Evolutionary conservation across 306 rosid species (phyloP).

Genomic region (Myrica gale): DNA sequence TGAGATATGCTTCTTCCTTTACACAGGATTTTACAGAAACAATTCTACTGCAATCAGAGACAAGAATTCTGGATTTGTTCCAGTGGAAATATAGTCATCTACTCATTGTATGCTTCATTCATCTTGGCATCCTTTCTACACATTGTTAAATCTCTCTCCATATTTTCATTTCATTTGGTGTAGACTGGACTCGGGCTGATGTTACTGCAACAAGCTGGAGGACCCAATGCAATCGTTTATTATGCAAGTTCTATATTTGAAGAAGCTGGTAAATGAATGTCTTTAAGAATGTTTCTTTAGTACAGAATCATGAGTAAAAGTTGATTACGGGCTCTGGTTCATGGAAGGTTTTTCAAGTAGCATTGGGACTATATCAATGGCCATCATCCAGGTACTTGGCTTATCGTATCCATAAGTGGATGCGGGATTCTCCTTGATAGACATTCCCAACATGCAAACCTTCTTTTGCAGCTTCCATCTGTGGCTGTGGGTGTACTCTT

Average conservation of each 20-base stretch:
- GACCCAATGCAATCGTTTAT: slow-evolving; percentile 60
- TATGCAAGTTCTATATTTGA: slow-evolving; percentile 74
- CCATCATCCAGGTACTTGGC: slow-evolving; percentile 65
- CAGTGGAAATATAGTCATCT: slow-evolving; percentile 59
- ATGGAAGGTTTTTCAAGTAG: slow-evolving; percentile 73
- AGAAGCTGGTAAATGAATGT: slow-evolving; percentile 60
- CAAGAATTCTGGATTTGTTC: slow-evolving; percentile 57
- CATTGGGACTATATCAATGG: slow-evolving; percentile 73
- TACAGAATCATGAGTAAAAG: background rate
- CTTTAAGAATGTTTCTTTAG: background rate
- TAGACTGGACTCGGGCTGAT: slow-evolving; percentile 91
- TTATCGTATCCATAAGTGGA: background rate
- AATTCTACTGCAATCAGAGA: slow-evolving; percentile 48
- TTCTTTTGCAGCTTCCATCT: slow-evolving; percentile 55
- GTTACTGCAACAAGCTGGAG: slow-evolving; percentile 85
- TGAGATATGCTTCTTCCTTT: background rate
- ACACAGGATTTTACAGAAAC: slow-evolving; percentile 71
- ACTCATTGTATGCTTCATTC: slow-evolving; percentile 53
- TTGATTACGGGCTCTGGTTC: slow-evolving; percentile 21
- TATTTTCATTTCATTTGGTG: slow-evolving; percentile 13
- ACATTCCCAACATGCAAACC: background rate
- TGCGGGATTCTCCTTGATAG: slow-evolving; percentile 23
- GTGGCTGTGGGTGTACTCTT: slow-evolving; percentile 52
- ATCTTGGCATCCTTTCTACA: background rate
- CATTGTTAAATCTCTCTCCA: slow-evolving; percentile 13